phyloP scores from a whole-genome alignment of 1,284 basidiomycete species.

The Thelephora terrestris region DNA sequence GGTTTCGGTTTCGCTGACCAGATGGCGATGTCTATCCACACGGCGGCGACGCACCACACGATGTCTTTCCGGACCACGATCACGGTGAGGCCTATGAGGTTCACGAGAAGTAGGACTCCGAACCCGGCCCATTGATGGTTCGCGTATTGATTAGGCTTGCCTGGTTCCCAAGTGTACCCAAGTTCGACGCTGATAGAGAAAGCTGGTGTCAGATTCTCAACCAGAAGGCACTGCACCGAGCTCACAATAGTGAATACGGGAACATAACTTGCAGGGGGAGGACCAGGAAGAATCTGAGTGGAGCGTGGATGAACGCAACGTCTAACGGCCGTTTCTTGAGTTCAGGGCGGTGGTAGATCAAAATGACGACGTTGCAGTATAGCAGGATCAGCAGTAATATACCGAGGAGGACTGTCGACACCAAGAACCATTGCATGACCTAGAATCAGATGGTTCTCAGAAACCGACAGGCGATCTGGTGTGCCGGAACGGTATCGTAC shows the following conservation, averaged over 20 bases:
- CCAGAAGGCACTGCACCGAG: slow-evolving; percentile 2
- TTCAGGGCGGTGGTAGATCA: slow-evolving; percentile 44
- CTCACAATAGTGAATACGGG: slow-evolving; percentile 43
- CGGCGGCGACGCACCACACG: slow-evolving; percentile 61
- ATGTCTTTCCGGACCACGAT: slow-evolving; percentile 48
- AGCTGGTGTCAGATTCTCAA: background rate
- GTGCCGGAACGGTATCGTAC: slow-evolving; percentile 27
- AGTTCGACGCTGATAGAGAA: slow-evolving; percentile 38
- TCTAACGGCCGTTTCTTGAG: slow-evolving; percentile 44
- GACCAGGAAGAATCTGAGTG: slow-evolving; percentile 60
- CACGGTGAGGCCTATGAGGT: slow-evolving; percentile 40
- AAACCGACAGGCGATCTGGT: background rate
- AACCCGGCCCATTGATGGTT: slow-evolving; percentile 53
- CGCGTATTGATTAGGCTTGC: slow-evolving; percentile 33
- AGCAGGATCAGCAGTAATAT: slow-evolving; percentile 47
- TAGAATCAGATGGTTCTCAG: slow-evolving; percentile 15
- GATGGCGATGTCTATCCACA: slow-evolving; percentile 57
- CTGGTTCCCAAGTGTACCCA: slow-evolving; percentile 33
- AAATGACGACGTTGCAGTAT: slow-evolving; percentile 57
- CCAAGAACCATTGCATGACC: slow-evolving; percentile 52
- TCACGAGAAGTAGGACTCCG: slow-evolving; percentile 47
- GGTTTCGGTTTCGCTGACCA: slow-evolving; percentile 55
- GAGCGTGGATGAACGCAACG: slow-evolving; percentile 62
- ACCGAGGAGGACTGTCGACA: slow-evolving; percentile 52
- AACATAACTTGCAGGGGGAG: slow-evolving; percentile 39